phyloP scores from a whole-genome alignment of 148 eudicot species.

The Camellia granthamiana region DNA sequence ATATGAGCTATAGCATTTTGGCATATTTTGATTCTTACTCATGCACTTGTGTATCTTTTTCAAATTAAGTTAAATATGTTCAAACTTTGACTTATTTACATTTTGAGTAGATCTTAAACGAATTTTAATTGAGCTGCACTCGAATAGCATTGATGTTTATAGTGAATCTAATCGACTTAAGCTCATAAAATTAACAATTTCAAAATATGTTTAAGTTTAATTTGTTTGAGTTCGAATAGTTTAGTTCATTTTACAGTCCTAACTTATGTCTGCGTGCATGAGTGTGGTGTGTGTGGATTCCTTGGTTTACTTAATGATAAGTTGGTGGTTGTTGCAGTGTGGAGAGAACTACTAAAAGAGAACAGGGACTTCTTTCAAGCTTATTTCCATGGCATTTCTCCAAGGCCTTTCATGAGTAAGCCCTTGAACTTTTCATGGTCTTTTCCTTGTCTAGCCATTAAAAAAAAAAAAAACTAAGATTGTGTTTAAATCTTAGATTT shows the following conservation, averaged over 20 bases:
- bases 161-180: no score
- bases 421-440: neutral
- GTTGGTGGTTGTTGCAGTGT: constrained; percentile 37
- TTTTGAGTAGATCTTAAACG: no score
- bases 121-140: no score
- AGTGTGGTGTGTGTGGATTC: neutral
- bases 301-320: neutral
- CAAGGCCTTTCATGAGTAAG: constrained; percentile 45
- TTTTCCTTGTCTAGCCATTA: neutral
- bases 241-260: no score
- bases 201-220: no score
- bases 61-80: no score
- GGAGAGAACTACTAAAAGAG: constrained; percentile 69
- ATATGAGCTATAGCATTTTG: neutral
- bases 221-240: no score
- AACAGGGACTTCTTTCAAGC: constrained; percentile 56
- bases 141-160: no score
- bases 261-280: neutral
- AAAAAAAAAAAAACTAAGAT: no score
- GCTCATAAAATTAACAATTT: no score
- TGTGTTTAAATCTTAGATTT: no score
- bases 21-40: neutral
- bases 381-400: constrained; percentile 43
- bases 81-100: no score
- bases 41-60: neutral